Percentiles rank a stretch among this genome's conserved stretches.
Conservation (phyloP, 139 green algal species). For the Tetraselmis chui region DNA sequence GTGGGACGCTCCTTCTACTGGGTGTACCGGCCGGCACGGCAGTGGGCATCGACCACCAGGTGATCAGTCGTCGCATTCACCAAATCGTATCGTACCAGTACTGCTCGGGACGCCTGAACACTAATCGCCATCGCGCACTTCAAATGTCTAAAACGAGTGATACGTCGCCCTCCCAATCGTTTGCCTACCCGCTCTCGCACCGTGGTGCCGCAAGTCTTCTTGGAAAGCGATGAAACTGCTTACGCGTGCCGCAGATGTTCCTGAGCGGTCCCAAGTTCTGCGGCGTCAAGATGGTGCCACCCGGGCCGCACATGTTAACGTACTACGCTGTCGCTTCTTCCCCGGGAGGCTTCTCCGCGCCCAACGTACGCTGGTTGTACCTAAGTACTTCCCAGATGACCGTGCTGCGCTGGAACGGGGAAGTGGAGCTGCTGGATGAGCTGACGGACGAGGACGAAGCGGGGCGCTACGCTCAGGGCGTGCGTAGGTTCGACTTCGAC, state of each 20-base stretch:
- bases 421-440: conserved; percentile 44
- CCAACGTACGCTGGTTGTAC: too few species aligned
- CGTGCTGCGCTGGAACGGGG: conserved; percentile 47
- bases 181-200: too few species aligned
- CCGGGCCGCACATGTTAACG: conserved; percentile 72
- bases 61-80: conserved; percentile 16
- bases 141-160: background rate
- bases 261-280: conserved; percentile 65
- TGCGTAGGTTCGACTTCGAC: conserved; percentile 72
- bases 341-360: too few species aligned
- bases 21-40: conserved; percentile 55
- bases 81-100: background rate
- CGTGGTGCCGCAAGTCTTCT: too few species aligned
- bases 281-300: conserved; percentile 88
- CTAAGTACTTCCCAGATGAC: conserved; percentile 41
- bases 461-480: conserved; percentile 38
- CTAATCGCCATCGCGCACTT: too few species aligned
- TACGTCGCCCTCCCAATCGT: too few species aligned
- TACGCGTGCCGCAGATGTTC: conserved; percentile 64
- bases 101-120: background rate
- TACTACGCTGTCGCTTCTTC: conserved; percentile 44
- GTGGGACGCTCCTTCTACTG: conserved; percentile 65
- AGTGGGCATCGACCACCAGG: conserved; percentile 78
- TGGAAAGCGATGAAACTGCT: too few species aligned
- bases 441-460: conserved; percentile 57